Evolutionary conservation across 768 basidiomycete species (phyloP).

Genomic region (Rhodotorula kratochvilovae): DNA sequence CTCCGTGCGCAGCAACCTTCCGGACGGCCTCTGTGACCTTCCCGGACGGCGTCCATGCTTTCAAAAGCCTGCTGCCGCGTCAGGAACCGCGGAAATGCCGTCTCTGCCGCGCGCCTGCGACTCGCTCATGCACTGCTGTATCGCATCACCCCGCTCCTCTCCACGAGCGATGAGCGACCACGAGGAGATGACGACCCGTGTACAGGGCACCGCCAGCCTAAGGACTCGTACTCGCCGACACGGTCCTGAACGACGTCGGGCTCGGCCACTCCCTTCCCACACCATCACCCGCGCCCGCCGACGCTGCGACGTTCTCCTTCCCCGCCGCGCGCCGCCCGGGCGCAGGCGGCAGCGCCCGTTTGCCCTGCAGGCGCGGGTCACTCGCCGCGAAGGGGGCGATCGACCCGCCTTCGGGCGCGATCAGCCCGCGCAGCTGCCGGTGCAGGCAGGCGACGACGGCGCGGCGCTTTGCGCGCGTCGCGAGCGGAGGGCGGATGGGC

Average conservation of each 20-base stretch:
- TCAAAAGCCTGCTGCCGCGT: too few relatives aligned
- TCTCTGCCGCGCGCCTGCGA: too few relatives aligned
- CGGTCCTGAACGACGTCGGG: constrained; percentile 10
- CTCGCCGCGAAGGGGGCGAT: not conserved
- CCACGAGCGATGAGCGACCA: too few relatives aligned
- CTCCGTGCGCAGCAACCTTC: too few relatives aligned
- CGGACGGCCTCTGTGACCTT: too few relatives aligned
- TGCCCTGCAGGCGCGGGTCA: not conserved
- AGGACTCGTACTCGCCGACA: constrained; percentile 5
- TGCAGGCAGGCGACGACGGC: not conserved
- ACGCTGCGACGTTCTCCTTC: not conserved
- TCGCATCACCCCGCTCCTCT: too few relatives aligned
- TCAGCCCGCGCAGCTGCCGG: not conserved
- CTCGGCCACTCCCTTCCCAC: not conserved
- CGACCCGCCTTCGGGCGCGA: not conserved
- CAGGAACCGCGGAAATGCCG: too few relatives aligned
- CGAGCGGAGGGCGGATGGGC: not conserved
- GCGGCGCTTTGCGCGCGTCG: not conserved
- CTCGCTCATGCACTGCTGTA: too few relatives aligned
- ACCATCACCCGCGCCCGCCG: not conserved
- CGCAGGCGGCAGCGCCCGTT: not conserved
- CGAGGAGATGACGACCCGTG: too few relatives aligned
- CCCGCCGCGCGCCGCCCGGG: not conserved
- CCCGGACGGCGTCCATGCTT: too few relatives aligned
- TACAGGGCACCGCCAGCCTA: not conserved